phyloP scores from a whole-genome alignment of 1,284 basidiomycete genomes.

The Apiotrichum mycotoxinovorans region DNA sequence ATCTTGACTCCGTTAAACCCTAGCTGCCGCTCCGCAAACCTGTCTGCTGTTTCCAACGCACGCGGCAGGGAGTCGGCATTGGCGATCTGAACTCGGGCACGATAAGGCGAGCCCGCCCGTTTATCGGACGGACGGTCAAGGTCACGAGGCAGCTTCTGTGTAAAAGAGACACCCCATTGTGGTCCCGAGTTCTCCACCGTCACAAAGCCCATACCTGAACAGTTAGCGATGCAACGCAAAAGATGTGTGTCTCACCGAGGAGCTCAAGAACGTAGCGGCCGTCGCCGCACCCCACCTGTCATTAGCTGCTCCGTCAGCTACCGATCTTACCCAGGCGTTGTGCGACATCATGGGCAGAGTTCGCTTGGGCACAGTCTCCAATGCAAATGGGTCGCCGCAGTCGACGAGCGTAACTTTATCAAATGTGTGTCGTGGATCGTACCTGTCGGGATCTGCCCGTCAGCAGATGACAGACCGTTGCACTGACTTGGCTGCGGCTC shows the following conservation, averaged over 20 bases:
- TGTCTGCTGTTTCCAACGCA: conserved; percentile 51
- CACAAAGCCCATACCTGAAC: conserved; percentile 62
- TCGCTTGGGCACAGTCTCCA: conserved; percentile 13
- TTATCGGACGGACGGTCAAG: too few species aligned
- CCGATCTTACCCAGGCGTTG: conserved; percentile 49
- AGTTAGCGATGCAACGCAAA: not conserved
- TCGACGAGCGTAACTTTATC: conserved; percentile 1
- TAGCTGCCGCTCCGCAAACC: conserved; percentile 28
- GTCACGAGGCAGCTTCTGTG: conserved; percentile 23
- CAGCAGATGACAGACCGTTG: too few species aligned
- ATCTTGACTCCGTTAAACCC: conserved; percentile 19
- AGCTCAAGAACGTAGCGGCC: conserved; percentile 74
- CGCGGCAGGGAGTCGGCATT: conserved; percentile 30
- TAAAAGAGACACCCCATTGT: not conserved
- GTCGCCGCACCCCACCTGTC: conserved; percentile 80
- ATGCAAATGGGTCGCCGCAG: conserved; percentile 17
- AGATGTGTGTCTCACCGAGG: conserved; percentile 57
- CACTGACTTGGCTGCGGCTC: too few species aligned
- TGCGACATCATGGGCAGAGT: conserved; percentile 54
- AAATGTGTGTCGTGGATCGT: not conserved
- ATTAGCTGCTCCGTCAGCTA: conserved; percentile 49
- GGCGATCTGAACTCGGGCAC: conserved; percentile 19
- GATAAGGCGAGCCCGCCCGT: conserved; percentile 23
- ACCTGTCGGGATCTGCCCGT: too few species aligned
- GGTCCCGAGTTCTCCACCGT: conserved; percentile 57